phyloP scores from a whole-genome alignment of 2,329 filamentous ascomycete species.

The Xylaria multiplex region DNA sequence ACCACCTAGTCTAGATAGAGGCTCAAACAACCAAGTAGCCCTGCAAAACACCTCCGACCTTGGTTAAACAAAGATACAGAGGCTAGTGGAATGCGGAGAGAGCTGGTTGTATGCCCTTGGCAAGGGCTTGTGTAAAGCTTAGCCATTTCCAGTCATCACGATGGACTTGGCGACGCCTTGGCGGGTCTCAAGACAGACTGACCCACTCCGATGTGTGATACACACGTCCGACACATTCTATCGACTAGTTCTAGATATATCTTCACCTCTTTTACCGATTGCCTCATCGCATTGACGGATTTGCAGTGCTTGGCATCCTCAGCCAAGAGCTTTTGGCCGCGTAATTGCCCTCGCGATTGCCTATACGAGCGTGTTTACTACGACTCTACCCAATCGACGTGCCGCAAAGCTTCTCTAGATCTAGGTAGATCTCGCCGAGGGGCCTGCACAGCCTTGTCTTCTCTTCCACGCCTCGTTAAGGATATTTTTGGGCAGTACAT shows the following conservation, averaged over 20 bases:
- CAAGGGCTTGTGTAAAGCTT: constrained; percentile 15
- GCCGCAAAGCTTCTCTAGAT: constrained; percentile 35
- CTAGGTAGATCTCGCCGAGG: constrained; percentile 21
- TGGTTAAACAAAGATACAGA: constrained; percentile 17
- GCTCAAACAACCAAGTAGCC: constrained; percentile 15
- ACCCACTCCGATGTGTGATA: constrained; percentile 42
- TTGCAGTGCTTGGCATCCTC: constrained; percentile 46
- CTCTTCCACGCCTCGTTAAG: constrained; percentile 34
- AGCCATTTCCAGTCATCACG: neutral
- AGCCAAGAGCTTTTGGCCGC: constrained; percentile 46
- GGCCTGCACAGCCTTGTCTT: constrained; percentile 31
- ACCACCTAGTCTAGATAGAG: neutral
- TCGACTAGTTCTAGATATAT: constrained; percentile 5
- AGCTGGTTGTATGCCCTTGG: constrained; percentile 6
- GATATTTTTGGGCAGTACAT: constrained; percentile 44
- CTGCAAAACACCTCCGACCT: constrained; percentile 19
- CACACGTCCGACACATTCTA: constrained; percentile 41
- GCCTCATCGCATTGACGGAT: constrained; percentile 47
- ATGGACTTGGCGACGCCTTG: constrained; percentile 46
- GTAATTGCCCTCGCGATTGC: constrained; percentile 35
- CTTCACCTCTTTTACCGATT: constrained; percentile 32
- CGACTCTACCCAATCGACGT: constrained; percentile 19
- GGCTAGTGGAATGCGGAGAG: neutral
- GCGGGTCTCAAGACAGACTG: constrained; percentile 52
- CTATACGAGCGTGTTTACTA: constrained; percentile 36